Conservation (phyloP, 257 asterid genomes). For the Striga asiatica region DNA sequence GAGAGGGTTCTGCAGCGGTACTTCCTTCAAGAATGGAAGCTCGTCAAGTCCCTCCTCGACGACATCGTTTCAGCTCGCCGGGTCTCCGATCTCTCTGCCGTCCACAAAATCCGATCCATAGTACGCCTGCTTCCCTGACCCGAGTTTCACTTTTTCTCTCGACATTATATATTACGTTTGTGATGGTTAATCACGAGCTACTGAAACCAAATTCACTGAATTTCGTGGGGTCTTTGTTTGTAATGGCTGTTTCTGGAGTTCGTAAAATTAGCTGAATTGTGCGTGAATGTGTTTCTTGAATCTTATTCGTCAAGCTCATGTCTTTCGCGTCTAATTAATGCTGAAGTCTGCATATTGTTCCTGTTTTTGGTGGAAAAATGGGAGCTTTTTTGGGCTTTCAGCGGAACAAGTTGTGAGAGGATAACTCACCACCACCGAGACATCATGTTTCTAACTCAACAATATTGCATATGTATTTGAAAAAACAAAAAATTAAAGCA, state of each 20-base stretch:
- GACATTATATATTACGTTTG: background rate
- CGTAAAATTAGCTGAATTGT: background rate
- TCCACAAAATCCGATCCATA: conserved; percentile 75
- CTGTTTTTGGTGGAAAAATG: too few relatives aligned
- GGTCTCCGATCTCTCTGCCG: conserved; percentile 56
- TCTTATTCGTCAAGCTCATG: background rate
- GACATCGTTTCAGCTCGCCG: conserved; percentile 56
- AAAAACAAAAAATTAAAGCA: background rate
- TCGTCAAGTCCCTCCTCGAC: conserved; percentile 69
- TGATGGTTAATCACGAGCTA: background rate
- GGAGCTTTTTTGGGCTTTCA: conserved; percentile 8
- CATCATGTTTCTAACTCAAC: too few relatives aligned
- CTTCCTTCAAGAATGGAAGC: conserved; percentile 90
- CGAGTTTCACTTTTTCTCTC: background rate
- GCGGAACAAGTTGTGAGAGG: too few relatives aligned
- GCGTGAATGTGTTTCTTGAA: background rate
- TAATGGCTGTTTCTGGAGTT: background rate
- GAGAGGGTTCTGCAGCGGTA: conserved; percentile 63
- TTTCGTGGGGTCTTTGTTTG: background rate
- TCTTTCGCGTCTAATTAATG: background rate
- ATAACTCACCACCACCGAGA: too few relatives aligned
- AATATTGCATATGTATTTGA: background rate
- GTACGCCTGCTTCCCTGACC: conserved; percentile 27
- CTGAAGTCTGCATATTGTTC: conserved; percentile 6
- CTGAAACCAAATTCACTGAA: background rate